Evolutionary conservation across 768 basidiomycete species (phyloP), one percentile per base, ranked within the genome.

Genomic region (Tylopilus balloui): DNA sequence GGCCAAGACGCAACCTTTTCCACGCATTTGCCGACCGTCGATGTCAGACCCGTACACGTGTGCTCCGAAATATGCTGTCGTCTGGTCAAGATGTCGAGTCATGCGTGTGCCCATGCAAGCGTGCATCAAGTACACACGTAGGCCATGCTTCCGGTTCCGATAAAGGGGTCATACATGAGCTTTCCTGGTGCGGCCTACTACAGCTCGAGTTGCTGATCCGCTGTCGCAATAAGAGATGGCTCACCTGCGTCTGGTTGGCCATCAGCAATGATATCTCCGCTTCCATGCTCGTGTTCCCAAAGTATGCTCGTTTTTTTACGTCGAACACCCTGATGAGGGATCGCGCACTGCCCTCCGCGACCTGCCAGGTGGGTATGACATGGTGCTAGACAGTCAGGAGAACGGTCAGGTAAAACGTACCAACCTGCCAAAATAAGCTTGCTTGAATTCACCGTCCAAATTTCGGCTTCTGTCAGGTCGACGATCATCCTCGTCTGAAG

Each of bases 271-370:
- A 94, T 41, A 97, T 85, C 65, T 97, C 93, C 0, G 95, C 83
- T 57, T 96, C 94, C 96, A 99, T 99, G 59, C 89, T 90, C 0
- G 96, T 99, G 56, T 94, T 99, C 3, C 96, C 96, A 65, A 83
- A 97, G 62, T 88, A 98, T 13, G 73, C 71, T 9, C 96, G 78
- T 57, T 91, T 90, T 67, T 96, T 98, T 42, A 99, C 86, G 52
- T 90, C 85, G 52, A 91, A 95, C 45, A 71, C 78, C 41, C 71
- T 67, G 41, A 92, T 75, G 28, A 94, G 72, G 3, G 72, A 62
- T 6, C 95, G 80, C 0, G 89, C 87, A 23, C 77, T 73, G 13
- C 86, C 85, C 59, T 84, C 78, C 52, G 72, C 71, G 42, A 84
- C 52, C 88, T 78, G 45, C 37, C 35, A 34, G 24, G 28, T 13